Percentiles rank a stretch among this genome's conserved stretches.
These are phyloP conservation scores for Trichophyton verrucosum DNA, from an alignment of 2,329 filamentous ascomycete genomes.

Conservation along the genomic window DNA sequence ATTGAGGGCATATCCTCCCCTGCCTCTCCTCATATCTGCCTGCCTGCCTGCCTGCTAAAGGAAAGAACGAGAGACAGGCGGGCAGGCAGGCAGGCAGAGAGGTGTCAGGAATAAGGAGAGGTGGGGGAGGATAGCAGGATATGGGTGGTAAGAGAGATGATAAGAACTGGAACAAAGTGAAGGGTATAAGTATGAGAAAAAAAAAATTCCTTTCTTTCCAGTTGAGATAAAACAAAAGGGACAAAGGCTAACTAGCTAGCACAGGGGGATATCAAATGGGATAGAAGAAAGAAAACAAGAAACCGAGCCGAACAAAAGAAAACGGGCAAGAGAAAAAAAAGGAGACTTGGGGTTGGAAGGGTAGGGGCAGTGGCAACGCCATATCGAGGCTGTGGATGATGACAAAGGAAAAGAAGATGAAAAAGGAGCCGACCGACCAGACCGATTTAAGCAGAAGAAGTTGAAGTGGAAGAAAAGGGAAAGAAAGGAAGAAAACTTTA, in stretches of 20 bases:
- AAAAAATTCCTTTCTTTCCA: background rate
- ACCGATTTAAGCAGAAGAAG: background rate
- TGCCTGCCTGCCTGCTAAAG: background rate
- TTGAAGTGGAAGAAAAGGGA: background rate
- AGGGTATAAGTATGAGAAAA: background rate
- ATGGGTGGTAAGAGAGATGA: background rate
- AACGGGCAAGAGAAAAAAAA: background rate
- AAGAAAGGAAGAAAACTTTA: background rate
- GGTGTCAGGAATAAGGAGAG: background rate
- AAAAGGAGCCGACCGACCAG: background rate
- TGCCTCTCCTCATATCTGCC: background rate
- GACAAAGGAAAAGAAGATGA: background rate
- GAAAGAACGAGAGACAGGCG: no score
- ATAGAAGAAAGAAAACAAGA: background rate
- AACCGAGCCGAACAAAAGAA: background rate
- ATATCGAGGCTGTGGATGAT: no score
- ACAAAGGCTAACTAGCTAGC: background rate
- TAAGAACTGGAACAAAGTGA: background rate
- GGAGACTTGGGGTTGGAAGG: background rate
- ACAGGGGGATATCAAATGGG: background rate
- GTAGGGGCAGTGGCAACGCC: background rate
- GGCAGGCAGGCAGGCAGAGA: no score
- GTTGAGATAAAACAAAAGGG: background rate
- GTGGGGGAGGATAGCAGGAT: background rate
- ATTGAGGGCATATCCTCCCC: background rate